phyloP scores from a whole-genome alignment of 495 filamentous ascomycete genomes.

The Lophium mytilinum region DNA sequence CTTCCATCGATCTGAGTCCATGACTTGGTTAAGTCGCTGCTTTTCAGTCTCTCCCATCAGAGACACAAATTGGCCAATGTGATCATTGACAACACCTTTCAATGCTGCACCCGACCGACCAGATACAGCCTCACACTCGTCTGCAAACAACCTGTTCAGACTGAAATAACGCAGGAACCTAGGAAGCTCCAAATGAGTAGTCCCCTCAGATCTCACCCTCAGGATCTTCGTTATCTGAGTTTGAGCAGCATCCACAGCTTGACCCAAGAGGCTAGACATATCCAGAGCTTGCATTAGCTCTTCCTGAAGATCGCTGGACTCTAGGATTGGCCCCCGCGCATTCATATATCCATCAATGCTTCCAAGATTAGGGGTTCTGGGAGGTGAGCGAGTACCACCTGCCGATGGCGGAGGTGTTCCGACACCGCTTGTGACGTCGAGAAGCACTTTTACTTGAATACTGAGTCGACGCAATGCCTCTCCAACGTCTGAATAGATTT shows the following conservation, averaged over 20 bases:
- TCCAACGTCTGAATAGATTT: constrained; percentile 77
- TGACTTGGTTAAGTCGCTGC: constrained; percentile 68
- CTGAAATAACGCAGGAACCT: constrained; percentile 87
- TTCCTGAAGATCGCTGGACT: constrained; percentile 47
- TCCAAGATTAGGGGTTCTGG: constrained; percentile 20
- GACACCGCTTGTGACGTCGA: constrained; percentile 85
- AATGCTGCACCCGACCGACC: constrained; percentile 76
- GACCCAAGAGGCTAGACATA: constrained; percentile 86
- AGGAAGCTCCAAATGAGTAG: constrained; percentile 58
- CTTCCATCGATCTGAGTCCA: constrained; percentile 89
- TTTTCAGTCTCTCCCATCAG: constrained; percentile 67
- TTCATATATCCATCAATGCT: constrained; percentile 22
- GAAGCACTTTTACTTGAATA: constrained; percentile 87
- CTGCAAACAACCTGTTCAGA: constrained; percentile 87
- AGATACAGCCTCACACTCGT: constrained; percentile 94
- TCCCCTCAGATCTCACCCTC: constrained; percentile 84
- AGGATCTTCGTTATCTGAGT: constrained; percentile 87
- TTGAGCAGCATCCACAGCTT: constrained; percentile 88
- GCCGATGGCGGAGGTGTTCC: constrained; percentile 29
- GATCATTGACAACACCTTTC: constrained; percentile 81
- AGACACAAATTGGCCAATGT: constrained; percentile 83
- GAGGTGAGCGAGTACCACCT: constrained; percentile 18
- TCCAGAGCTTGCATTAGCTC: constrained; percentile 80
- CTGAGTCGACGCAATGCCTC: constrained; percentile 78
- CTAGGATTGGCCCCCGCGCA: neutral